Conservation (phyloP, 768 basidiomycete genomes). For the Tricholomella constricta region DNA sequence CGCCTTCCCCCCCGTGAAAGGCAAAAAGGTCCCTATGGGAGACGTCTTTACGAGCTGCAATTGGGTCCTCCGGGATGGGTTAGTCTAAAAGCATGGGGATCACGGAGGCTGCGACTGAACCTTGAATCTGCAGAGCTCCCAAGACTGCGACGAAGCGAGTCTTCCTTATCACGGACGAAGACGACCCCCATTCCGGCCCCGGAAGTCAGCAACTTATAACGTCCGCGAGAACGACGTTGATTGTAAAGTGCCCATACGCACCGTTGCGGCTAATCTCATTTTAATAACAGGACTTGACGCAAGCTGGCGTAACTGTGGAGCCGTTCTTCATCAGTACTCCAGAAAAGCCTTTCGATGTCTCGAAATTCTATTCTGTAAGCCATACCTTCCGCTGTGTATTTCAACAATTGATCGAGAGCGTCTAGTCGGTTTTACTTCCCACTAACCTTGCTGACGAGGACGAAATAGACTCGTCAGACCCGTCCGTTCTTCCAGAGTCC, state of each 20-base stretch:
- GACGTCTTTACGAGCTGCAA: constrained; percentile 92
- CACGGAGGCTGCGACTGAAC: background rate
- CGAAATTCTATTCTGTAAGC: constrained; percentile 76
- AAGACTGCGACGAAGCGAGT: constrained; percentile 92
- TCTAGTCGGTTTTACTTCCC: constrained; percentile 63
- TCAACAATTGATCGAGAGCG: background rate
- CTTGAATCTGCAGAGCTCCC: constrained; percentile 54
- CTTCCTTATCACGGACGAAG: constrained; percentile 91
- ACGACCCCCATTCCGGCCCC: constrained; percentile 65
- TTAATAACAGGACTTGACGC: constrained; percentile 69
- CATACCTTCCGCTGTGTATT: background rate
- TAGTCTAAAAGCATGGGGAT: constrained; percentile 16
- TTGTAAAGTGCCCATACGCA: constrained; percentile 39
- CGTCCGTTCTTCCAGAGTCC: constrained; percentile 59
- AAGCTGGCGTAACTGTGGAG: constrained; percentile 77
- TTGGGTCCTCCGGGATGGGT: constrained; percentile 89
- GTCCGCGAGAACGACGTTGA: constrained; percentile 71
- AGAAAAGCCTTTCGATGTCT: constrained; percentile 66
- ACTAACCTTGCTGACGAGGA: constrained; percentile 56
- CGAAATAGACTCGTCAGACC: constrained; percentile 38
- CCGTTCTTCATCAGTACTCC: constrained; percentile 86
- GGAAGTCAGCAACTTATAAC: constrained; percentile 62
- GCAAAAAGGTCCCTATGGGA: constrained; percentile 72
- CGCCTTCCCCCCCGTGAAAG: constrained; percentile 64
- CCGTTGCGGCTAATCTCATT: background rate